Base-by-base conservation (phyloP, 179 eudicot species). In the Silene noctiflora region DNA sequence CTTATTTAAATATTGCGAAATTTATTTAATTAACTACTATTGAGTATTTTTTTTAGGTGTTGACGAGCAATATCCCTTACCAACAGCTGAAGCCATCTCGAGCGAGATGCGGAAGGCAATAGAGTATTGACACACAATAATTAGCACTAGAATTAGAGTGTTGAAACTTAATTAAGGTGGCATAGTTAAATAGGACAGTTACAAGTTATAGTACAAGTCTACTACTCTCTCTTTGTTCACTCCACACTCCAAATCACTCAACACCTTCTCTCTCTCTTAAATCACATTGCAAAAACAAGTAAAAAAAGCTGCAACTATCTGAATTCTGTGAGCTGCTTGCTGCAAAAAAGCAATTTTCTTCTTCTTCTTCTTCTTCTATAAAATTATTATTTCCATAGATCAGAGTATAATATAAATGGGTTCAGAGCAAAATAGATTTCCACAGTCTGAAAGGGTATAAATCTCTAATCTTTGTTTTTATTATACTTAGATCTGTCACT, bases 361-460 rank as follows among this genome's bases (percentile, higher is more conserved):
- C 24, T 20, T 53, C 22, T 71, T 42, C 55, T 16, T 39, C 24
- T 20, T 53, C 22, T 55, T 55, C 17, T 53, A 6, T 19, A 6
- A 2, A 7, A 33, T 33, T 6, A 24, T 8, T 5, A 6, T 17
- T 1, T 24, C 33, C 11, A 73, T 31, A 9, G n/a, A 14, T 33
- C 39, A 20, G 39, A 33, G 39, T 39, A 39, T 39, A 39, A 7
- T 39, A 39, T 64, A 29, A 72, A 89, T 91, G 96, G 96, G 82
- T 56, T 85, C 90, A 2, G 96, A 89, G 87, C 92, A 89, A 76
- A 90, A 86, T 66, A 84, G 92, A 79, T 86, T 89, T 87, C 91
- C 84, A 56, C 90, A 78, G 74, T 89, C 81, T 63, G 90, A 87
- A 77, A 87, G 93, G 91, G 96, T 91, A 91, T 76, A 44, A 46